These are phyloP conservation scores for Candida michaelii DNA, from an alignment of 805 yeast genomes.

Conservation along the genomic window DNA sequence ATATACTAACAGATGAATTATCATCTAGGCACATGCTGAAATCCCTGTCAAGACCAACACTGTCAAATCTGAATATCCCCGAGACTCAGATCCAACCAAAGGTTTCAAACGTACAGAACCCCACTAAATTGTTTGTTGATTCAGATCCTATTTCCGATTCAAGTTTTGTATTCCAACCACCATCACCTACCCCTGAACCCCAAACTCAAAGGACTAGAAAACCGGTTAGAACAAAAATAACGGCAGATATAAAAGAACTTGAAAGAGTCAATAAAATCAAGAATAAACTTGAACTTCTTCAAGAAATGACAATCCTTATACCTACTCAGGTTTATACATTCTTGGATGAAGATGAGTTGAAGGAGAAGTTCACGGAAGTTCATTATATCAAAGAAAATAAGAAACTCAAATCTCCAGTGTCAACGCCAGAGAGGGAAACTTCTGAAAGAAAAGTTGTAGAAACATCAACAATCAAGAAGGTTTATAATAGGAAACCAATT, in stretches of 20 bases:
- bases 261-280: slow-evolving; percentile 34
- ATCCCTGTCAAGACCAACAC: no score
- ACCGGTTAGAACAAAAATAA: no score
- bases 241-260: slow-evolving; percentile 13
- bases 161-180: slow-evolving; percentile 3
- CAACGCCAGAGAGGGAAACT: slow-evolving; percentile 1
- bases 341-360: slow-evolving; percentile 24
- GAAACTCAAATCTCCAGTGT: slow-evolving; percentile 1
- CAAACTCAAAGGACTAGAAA: neutral
- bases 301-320: slow-evolving; percentile 49
- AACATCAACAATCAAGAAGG: neutral
- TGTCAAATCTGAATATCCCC: neutral
- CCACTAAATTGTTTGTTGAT: slow-evolving; percentile 2
- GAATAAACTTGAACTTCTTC: slow-evolving; percentile 49
- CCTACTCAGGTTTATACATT: slow-evolving; percentile 25
- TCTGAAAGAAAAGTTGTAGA: neutral
- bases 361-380: slow-evolving; percentile 16
- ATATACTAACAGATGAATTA: no score
- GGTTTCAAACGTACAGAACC: neutral
- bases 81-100: neutral
- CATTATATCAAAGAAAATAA: slow-evolving; percentile 24
- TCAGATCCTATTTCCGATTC: slow-evolving; percentile 7
- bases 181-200: neutral
- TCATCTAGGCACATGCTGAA: no score
- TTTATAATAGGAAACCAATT: slow-evolving; percentile 22